Conservation (phyloP, 208 protist species). For the Leishmania tarentolae region DNA sequence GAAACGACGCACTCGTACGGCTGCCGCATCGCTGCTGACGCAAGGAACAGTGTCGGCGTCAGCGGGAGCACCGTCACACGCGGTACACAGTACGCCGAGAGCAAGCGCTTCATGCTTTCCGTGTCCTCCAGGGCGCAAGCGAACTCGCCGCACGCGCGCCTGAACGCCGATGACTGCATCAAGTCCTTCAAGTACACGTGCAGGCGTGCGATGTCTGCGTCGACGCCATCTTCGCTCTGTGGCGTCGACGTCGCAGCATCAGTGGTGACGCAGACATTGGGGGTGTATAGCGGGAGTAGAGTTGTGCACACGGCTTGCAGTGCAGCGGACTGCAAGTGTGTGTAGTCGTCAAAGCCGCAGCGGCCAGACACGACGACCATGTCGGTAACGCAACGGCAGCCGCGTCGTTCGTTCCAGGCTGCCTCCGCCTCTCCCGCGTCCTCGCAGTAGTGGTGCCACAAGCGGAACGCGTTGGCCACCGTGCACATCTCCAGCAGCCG, state of each 20-base stretch:
- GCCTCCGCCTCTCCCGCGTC: not conserved
- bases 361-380: conserved; percentile 44
- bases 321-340: conserved; percentile 18
- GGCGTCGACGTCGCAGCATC: not conserved
- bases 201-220: conserved; percentile 5
- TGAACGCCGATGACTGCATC: not conserved
- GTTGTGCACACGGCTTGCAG: conserved; percentile 22
- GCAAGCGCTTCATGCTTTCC: not conserved
- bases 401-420: not conserved
- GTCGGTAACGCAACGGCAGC: conserved; percentile 25
- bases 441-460: conserved; percentile 16
- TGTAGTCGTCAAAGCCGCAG: conserved; percentile 30
- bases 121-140: not conserved
- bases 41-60: conserved; percentile 34
- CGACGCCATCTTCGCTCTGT: not conserved
- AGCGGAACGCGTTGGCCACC: conserved; percentile 52
- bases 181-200: conserved; percentile 6
- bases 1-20: conserved; percentile 33
- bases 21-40: conserved; percentile 35
- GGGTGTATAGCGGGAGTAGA: not conserved
- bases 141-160: not conserved
- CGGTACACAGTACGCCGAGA: conserved; percentile 26
- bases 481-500: conserved; percentile 74
- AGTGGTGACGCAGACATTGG: not conserved
- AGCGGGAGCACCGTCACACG: conserved; percentile 45